Evolutionary conservation across 805 yeast species (phyloP).

Genomic region (Maudiozyma pseudohumilis): DNA sequence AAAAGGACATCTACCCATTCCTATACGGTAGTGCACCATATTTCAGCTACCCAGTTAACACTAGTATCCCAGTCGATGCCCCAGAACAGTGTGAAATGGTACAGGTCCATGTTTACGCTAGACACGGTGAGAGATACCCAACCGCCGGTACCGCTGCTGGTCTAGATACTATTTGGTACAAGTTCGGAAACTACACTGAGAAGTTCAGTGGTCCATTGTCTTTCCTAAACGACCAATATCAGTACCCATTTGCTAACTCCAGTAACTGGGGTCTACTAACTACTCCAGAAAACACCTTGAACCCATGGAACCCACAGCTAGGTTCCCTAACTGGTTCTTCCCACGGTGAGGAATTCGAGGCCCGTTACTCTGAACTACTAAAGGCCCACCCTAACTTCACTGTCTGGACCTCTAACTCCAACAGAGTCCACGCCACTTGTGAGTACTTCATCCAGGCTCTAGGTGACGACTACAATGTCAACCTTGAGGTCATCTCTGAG

Average conservation of each 20-base stretch:
- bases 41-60: conserved; percentile 38
- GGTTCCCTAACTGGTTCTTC: conserved; percentile 38
- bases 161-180: conserved; percentile 25
- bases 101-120: conserved; percentile 60
- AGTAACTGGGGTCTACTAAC: conserved; percentile 36
- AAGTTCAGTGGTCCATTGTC: conserved; percentile 40
- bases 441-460: conserved; percentile 40
- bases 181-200: conserved; percentile 20
- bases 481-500: conserved; percentile 34
- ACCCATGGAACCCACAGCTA: conserved; percentile 31
- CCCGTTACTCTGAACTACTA: conserved; percentile 35
- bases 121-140: conserved; percentile 78
- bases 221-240: conserved; percentile 35
- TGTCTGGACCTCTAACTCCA: conserved; percentile 40
- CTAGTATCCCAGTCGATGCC: conserved; percentile 39
- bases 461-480: conserved; percentile 17
- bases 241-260: conserved; percentile 35
- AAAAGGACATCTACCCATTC: conserved; percentile 35
- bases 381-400: conserved; percentile 31
- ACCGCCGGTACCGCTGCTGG: conserved; percentile 34
- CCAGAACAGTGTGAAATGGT: conserved; percentile 43
- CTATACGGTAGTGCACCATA: conserved; percentile 54
- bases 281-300: conserved; percentile 19
- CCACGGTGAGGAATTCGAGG: conserved; percentile 38
- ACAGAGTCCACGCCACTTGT: conserved; percentile 40